A percentile compares a stretch with the other conserved stretches of the same genome.
Conservation (phyloP, 2,329 filamentous ascomycete genomes). For the Microcyclospora tardicrescens region DNA sequence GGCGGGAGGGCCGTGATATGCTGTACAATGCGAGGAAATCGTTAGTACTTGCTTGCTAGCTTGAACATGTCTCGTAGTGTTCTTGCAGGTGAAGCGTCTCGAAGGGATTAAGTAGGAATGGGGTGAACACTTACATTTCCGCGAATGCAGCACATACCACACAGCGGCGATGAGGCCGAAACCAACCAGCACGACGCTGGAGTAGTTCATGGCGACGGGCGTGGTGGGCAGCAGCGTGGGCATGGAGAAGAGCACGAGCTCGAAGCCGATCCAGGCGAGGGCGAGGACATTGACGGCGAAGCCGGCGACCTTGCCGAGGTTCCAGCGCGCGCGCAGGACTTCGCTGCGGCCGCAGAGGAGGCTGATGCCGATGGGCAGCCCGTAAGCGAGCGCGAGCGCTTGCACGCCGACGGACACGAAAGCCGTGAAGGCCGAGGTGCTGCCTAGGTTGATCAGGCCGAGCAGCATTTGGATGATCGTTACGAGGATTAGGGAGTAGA, state of each 20-base stretch:
- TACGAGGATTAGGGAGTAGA: conserved; percentile 30
- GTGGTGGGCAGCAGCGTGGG: conserved; percentile 43
- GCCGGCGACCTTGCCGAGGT: conserved; percentile 7
- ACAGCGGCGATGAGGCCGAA: conserved; percentile 26
- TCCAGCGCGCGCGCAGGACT: conserved; percentile 11
- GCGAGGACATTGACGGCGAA: conserved; percentile 14
- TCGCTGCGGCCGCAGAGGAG: conserved; percentile 29
- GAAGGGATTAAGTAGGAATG: too few relatives aligned
- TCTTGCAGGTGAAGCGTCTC: too few relatives aligned
- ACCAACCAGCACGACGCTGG: conserved; percentile 41
- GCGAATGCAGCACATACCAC: conserved; percentile 10
- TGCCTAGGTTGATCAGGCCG: conserved; percentile 38
- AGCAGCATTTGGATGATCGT: conserved; percentile 37
- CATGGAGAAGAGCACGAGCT: conserved; percentile 36
- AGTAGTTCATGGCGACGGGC: conserved; percentile 43
- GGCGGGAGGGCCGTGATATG: conserved; percentile 7
- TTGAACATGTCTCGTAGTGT: too few relatives aligned
- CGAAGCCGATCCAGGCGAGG: conserved; percentile 17
- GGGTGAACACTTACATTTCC: conserved; percentile 5
- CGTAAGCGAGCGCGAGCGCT: conserved; percentile 42
- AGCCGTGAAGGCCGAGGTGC: conserved; percentile 35
- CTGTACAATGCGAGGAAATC: not conserved
- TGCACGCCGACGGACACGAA: conserved; percentile 45
- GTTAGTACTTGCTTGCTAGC: not conserved
- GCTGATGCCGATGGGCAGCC: conserved; percentile 42